Evolutionary conservation across 2,329 filamentous ascomycete species (phyloP), one percentile per base, ranked within the genome.

Genomic region (Fusarium euwallaceae): DNA sequence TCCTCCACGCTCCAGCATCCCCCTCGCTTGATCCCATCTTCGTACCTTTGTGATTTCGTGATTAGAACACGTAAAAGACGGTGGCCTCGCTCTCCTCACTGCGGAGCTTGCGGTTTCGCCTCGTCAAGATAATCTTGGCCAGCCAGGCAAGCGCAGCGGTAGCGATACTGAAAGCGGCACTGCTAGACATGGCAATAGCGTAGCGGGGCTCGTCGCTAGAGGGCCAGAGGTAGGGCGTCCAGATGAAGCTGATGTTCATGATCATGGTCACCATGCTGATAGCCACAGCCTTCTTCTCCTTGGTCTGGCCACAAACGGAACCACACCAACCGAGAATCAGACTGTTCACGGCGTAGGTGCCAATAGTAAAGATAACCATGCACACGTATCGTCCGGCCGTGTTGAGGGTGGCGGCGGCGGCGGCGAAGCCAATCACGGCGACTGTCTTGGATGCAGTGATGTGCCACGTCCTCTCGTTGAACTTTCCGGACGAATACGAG

Each of bases 391-490:
- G 75, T 4, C 74, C 77, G 0, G 74, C 74, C 0, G 66, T 74
- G 48, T 75, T 74, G 20, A 74, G 43, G 43, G 70, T 84, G 60
- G 66, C 80, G 29, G 65, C 82, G 48, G 66, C 78, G 27, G 64
- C 70, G 1, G 53, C 71, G 22, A 79, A 79, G 1, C 77, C 77
- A 2, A 74, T 29, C 3, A 87, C 81, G 0, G 85, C 86, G 4
- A 85, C 74, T 2, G 80, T 45, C 65, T 87, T 87, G 9, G 83
- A 83, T 8, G 81, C 76, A 1, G 85, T 86, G 55, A 86, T 86
- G 64, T 88, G 86, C 84, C 83, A 87, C 0, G 85, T 87, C 20
- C 85, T 82, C 69, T 87, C 86, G 64, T 87, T 85, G 74, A 84
- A 82, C 4, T 81, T 81, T 0, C 86, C 88, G 0, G 86, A 87